Base-by-base conservation (phyloP, 164 flowering plant species). In the Cinnamomum micranthum region DNA sequence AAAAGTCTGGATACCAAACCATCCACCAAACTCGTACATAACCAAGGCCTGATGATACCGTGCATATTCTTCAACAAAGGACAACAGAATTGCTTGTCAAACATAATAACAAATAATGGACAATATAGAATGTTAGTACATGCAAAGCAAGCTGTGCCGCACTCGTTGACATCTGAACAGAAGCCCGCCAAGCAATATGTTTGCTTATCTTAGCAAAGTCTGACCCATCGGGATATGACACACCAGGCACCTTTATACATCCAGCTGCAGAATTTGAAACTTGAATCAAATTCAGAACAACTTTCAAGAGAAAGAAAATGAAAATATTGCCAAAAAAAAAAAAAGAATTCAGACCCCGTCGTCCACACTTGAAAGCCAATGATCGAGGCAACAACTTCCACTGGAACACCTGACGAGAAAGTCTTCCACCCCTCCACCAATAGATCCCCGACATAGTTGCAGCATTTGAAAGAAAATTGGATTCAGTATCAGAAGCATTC, bases 381-480 rank as follows among this genome's bases (percentile, higher is more conserved):
- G 88, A 81, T 41, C 72, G 86, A 83, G 99, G 97, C 80, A 96
- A 76, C 72, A 84, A 85, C 88, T 91, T 94, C 91, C 98, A 91
- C 76, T 76, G 84, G 82, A 91, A 96, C 69, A 92, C 71, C 77
- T 80, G 86, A 68, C 99, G 91, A 47, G 99, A 91, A 80, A 84
- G 74, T 70, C 80, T 82, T 59, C 98, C 98, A 84, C 99, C 99
- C 77, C 99, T 87, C 98, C 98, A 92, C 98, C 98, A 96, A 75
- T 85, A 85, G 66, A 86, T 76, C 50, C 84, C 77, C 71, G 87
- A 78, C n/a, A 87, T 90, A 58, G 77, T 50, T 47, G 86, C 74
- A 78, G 84, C 80, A 70, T 79, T 84, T 50, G 85, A 64, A 73
- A 83, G 69, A 67, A 84, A 81, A 28, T 67, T 80, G 31, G 82